Conservation (phyloP, 2,329 filamentous ascomycete genomes). For the Biscogniauxia mediterranea region DNA sequence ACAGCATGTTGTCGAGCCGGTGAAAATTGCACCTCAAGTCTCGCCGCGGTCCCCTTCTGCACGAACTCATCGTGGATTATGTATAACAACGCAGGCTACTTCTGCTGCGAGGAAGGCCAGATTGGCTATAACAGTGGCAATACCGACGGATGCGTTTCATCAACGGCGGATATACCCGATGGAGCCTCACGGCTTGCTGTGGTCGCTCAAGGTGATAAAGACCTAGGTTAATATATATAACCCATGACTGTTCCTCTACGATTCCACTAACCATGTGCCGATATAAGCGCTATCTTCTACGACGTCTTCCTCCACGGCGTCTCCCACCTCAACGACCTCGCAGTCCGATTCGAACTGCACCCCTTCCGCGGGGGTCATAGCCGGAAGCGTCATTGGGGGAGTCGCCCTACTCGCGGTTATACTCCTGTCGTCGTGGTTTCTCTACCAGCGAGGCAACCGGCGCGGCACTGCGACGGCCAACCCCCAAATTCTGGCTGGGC, state of each 20-base stretch:
- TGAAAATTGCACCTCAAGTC: conserved; percentile 16
- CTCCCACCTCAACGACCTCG: conserved; percentile 1
- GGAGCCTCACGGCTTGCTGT: conserved; percentile 16
- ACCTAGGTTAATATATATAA: background rate
- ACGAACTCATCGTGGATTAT: conserved; percentile 23
- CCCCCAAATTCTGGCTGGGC: too few relatives aligned
- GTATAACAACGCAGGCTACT: conserved; percentile 21
- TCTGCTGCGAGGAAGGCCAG: conserved; percentile 19
- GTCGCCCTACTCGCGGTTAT: conserved; percentile 13
- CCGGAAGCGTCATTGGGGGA: conserved; percentile 16
- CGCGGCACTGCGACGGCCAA: too few relatives aligned
- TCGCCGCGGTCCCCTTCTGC: conserved; percentile 15
- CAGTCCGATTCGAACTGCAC: conserved; percentile 1
- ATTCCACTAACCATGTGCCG: background rate
- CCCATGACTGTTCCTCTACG: too few relatives aligned
- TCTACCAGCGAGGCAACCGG: too few relatives aligned
- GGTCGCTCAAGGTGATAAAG: conserved; percentile 15
- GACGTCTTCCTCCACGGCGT: conserved; percentile 1
- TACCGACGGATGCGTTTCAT: conserved; percentile 16
- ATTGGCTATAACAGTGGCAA: conserved; percentile 15
- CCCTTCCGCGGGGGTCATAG: conserved; percentile 9
- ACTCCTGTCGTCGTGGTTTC: background rate
- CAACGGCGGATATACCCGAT: conserved; percentile 10
- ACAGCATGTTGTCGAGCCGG: conserved; percentile 12
- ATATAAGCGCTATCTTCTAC: conserved; percentile 1